phyloP scores from a whole-genome alignment of 2,329 filamentous ascomycete genomes.

The Aspergillus nomiae region DNA sequence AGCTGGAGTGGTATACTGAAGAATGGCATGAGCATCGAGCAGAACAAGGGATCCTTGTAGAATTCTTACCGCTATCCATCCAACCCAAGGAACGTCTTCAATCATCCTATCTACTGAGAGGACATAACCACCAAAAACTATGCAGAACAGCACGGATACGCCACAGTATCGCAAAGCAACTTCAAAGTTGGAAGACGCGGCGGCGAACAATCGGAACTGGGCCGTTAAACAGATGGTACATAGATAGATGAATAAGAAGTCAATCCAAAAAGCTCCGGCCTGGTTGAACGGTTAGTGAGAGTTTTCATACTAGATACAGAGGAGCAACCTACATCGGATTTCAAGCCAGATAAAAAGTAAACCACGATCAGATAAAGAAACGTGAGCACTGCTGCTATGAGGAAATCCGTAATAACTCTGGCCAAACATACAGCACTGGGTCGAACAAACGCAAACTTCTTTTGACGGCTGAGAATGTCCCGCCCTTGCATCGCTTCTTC shows the following conservation, averaged over 20 bases:
- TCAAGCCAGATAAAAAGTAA: constrained; percentile 59
- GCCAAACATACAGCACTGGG: constrained; percentile 62
- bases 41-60: not conserved
- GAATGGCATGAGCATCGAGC: constrained; percentile 19
- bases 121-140: constrained; percentile 65
- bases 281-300: constrained; percentile 21
- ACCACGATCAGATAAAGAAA: constrained; percentile 60
- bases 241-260: constrained; percentile 61
- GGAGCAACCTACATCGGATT: constrained; percentile 25
- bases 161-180: constrained; percentile 64
- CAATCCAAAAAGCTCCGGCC: constrained; percentile 64
- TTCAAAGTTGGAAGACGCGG: constrained; percentile 62
- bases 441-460: constrained; percentile 65
- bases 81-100: constrained; percentile 61
- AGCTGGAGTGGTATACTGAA: constrained; percentile 48
- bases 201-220: constrained; percentile 64
- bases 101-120: constrained; percentile 61
- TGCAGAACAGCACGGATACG: constrained; percentile 59
- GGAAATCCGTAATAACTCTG: constrained; percentile 59
- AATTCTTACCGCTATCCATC: constrained; percentile 50
- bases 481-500: constrained; percentile 74
- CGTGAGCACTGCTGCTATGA: constrained; percentile 55
- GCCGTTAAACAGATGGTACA: constrained; percentile 61
- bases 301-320: not conserved
- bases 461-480: constrained; percentile 65